Evolutionary conservation across 495 filamentous ascomycete species (phyloP).

Genomic region (Aspergillus sparsus): DNA sequence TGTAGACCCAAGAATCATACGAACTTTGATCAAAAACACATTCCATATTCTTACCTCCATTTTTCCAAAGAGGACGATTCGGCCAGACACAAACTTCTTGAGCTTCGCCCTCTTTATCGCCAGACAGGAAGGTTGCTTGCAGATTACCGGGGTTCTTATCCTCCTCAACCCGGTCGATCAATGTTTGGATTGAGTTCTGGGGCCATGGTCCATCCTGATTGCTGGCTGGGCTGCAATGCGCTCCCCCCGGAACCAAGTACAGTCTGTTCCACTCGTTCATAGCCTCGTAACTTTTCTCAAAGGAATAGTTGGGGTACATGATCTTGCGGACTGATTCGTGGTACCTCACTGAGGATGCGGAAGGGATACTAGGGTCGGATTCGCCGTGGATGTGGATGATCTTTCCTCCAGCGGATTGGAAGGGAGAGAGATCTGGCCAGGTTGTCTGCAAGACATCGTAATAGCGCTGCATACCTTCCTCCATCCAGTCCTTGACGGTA

Average conservation of each 20-base stretch:
- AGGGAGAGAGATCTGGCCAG: conserved; percentile 50
- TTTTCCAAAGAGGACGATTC: conserved; percentile 40
- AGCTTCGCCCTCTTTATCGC: conserved; percentile 33
- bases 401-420: conserved; percentile 50
- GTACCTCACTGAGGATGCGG: conserved; percentile 49
- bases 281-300: conserved; percentile 35
- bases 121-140: conserved; percentile 33
- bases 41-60: conserved; percentile 28
- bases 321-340: conserved; percentile 50
- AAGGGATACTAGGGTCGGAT: conserved; percentile 49
- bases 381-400: conserved; percentile 55
- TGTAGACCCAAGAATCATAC: conserved; percentile 42
- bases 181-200: conserved; percentile 37
- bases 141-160: conserved; percentile 37
- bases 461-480: conserved; percentile 23
- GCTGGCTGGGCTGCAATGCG: conserved; percentile 45
- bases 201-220: conserved; percentile 50
- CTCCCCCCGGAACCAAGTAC: conserved; percentile 54
- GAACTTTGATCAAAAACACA: conserved; percentile 50
- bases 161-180: conserved; percentile 53
- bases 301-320: conserved; percentile 48
- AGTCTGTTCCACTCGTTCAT: conserved; percentile 55
- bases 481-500: conserved; percentile 50
- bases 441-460: conserved; percentile 30
- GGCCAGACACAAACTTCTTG: conserved; percentile 48